Evolutionary conservation across 441 rosid genomes (phyloP).

Genomic region (Euphorbia schlechtendalii): DNA sequence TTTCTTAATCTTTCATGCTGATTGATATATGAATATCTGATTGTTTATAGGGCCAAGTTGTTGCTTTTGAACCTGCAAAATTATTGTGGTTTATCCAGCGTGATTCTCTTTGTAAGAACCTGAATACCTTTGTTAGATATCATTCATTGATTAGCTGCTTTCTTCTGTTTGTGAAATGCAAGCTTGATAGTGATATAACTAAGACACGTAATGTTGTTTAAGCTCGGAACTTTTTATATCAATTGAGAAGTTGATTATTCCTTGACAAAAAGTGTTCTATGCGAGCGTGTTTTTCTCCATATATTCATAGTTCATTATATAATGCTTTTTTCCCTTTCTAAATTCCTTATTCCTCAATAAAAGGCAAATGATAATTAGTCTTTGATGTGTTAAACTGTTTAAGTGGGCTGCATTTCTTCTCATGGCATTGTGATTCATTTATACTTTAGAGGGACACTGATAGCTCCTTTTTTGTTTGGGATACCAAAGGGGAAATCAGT

Average conservation of each 20-base stretch:
- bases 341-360: constrained; percentile 2
- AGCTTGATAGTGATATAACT: neutral
- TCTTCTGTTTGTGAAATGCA: constrained; percentile 8
- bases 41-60: constrained; percentile 76
- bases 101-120: constrained; percentile 95
- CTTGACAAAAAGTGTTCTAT: neutral
- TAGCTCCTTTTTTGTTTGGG: constrained; percentile 18
- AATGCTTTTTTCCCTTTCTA: neutral
- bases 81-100: constrained; percentile 99
- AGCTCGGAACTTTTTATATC: too few species aligned
- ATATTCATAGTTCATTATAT: constrained; percentile 8
- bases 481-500: constrained; percentile 90
- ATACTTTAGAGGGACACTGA: constrained; percentile 17
- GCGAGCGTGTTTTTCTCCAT: neutral
- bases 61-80: constrained; percentile 96
- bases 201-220: too few species aligned
- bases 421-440: constrained; percentile 10
- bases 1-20: constrained; percentile 15
- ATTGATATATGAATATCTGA: constrained; percentile 24
- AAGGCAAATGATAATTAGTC: constrained; percentile 9
- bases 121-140: constrained; percentile 7
- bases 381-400: constrained; percentile 13
- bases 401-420: constrained; percentile 20
- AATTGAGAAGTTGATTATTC: neutral
- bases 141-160: constrained; percentile 19